Evolutionary conservation across 345 rosid genomes (phyloP).

Genomic region (Psidium guajava): DNA sequence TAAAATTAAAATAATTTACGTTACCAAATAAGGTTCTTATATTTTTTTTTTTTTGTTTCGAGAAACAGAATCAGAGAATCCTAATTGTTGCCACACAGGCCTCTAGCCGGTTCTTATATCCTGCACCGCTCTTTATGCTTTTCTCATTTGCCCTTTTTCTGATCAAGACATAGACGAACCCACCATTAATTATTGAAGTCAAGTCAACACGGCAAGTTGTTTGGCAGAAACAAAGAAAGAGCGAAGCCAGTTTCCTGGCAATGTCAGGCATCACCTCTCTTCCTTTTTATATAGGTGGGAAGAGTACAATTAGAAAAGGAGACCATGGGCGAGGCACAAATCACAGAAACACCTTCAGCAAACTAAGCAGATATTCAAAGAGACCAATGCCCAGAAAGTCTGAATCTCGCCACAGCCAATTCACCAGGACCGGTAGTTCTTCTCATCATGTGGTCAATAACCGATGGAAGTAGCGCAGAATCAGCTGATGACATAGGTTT

Average conservation of each 20-base stretch:
- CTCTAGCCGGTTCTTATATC: background rate
- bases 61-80: too few relatives aligned
- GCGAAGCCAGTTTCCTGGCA: background rate
- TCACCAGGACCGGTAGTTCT: background rate
- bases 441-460: background rate
- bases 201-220: background rate
- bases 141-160: background rate
- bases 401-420: background rate
- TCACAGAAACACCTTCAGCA: background rate
- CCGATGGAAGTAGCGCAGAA: constrained; percentile 15
- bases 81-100: background rate
- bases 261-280: background rate
- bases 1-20: too few relatives aligned
- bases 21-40: too few relatives aligned
- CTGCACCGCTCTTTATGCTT: background rate
- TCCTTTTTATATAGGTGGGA: background rate
- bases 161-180: background rate
- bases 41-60: too few relatives aligned
- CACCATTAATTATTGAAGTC: background rate
- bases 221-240: background rate
- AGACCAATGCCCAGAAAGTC: background rate
- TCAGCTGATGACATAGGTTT: constrained; percentile 19
- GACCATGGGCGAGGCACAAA: background rate
- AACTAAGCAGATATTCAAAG: background rate
- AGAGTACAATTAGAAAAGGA: too few relatives aligned